Conservation (phyloP, 2,329 filamentous ascomycete genomes). For the Aspergillus arachidicola region DNA sequence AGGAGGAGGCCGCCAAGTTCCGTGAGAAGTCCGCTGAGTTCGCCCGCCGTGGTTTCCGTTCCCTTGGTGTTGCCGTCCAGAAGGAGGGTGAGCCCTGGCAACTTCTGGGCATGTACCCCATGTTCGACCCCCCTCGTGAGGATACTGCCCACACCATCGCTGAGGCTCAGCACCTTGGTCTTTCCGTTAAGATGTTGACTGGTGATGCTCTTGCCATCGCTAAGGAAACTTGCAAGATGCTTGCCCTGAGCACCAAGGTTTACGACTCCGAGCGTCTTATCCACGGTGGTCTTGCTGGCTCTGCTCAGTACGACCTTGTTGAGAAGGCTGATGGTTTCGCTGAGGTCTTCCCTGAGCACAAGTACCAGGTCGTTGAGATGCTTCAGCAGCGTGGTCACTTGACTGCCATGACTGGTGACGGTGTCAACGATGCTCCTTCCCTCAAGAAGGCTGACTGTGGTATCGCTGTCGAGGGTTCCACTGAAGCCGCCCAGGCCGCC, state of each 20-base stretch:
- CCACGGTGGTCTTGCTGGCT: constrained; percentile 72
- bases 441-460: constrained; percentile 75
- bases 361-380: constrained; percentile 77
- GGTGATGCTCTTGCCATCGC: constrained; percentile 79
- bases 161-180: constrained; percentile 74
- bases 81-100: constrained; percentile 75
- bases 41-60: constrained; percentile 77
- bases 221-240: constrained; percentile 82
- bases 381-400: constrained; percentile 72
- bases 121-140: constrained; percentile 79
- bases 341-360: constrained; percentile 75
- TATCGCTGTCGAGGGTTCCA: constrained; percentile 72
- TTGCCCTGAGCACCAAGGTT: constrained; percentile 76
- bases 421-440: constrained; percentile 74
- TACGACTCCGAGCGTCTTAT: constrained; percentile 80
- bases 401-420: constrained; percentile 76
- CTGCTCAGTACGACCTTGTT: constrained; percentile 74
- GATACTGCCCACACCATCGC: constrained; percentile 78
- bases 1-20: constrained; percentile 67
- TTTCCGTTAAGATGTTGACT: constrained; percentile 80
- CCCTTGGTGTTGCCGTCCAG: constrained; percentile 76
- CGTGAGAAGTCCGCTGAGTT: constrained; percentile 74
- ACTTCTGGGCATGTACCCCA: constrained; percentile 74
- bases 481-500: constrained; percentile 71
- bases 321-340: constrained; percentile 75